Evolutionary conservation across 345 rosid species (phyloP).

Genomic region (Chamaenerion angustifolium): DNA sequence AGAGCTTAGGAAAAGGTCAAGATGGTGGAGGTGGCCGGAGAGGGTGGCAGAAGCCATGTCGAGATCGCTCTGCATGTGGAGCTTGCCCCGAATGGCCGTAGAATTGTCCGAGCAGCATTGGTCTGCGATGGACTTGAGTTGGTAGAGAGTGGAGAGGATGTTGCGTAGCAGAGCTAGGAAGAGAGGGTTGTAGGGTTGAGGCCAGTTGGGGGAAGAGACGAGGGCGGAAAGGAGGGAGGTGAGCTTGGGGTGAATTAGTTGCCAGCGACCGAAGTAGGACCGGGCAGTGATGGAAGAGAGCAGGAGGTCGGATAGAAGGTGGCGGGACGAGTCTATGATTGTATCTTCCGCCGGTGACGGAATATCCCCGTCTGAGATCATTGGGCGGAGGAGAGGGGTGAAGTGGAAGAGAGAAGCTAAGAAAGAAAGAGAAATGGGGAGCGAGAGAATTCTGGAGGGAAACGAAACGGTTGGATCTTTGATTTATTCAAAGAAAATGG

Average conservation of each 20-base stretch:
- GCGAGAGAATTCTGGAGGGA: not conserved
- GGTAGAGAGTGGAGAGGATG: conserved; percentile 58
- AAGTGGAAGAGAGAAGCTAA: not conserved
- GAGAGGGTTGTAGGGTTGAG: conserved; percentile 20
- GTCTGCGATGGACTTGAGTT: conserved; percentile 44
- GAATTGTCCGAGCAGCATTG: conserved; percentile 4
- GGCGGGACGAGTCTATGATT: conserved; percentile 36
- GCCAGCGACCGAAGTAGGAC: conserved; percentile 71
- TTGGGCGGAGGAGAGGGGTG: not conserved
- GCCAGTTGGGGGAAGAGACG: conserved; percentile 14
- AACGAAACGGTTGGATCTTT: not conserved
- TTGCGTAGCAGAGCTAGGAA: conserved; percentile 57
- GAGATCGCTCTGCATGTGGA: conserved; percentile 76
- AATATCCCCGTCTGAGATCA: no score
- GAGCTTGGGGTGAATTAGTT: conserved; percentile 49
- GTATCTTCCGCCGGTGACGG: conserved; percentile 14
- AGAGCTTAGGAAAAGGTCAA: conserved; percentile 64
- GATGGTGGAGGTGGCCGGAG: conserved; percentile 44
- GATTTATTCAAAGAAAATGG: no score
- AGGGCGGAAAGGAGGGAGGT: conserved; percentile 40
- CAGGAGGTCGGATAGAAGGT: conserved; percentile 51
- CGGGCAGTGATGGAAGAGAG: conserved; percentile 46
- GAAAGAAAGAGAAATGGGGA: not conserved
- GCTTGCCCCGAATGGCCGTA: conserved; percentile 56
- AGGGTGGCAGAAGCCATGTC: conserved; percentile 61